phyloP scores from a whole-genome alignment of 257 asterid species.

The Linaria vulgaris region DNA sequence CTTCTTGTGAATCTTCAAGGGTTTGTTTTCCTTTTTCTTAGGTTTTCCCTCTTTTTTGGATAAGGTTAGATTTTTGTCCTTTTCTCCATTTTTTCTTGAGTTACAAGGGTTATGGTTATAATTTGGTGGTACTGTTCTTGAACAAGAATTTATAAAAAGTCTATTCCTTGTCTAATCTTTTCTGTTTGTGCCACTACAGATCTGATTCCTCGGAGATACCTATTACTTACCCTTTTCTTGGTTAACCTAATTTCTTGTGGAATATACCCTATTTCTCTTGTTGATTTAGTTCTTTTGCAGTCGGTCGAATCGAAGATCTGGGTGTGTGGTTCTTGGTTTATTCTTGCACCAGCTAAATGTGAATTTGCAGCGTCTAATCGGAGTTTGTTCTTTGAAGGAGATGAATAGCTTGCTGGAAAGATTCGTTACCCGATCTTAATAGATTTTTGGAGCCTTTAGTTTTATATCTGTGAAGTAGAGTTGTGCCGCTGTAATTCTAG shows the following conservation, averaged over 20 bases:
- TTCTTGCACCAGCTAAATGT: background rate
- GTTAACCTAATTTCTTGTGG: constrained; percentile 14
- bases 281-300: constrained; percentile 4
- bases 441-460: background rate
- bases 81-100: constrained; percentile 23
- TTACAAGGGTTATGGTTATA: constrained; percentile 31
- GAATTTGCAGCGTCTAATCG: background rate
- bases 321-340: constrained; percentile 5
- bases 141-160: background rate
- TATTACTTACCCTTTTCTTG: constrained; percentile 1
- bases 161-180: constrained; percentile 22
- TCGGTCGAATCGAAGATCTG: background rate
- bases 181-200: constrained; percentile 25
- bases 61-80: constrained; percentile 35
- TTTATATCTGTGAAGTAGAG: constrained; percentile 18
- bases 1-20: background rate
- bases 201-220: constrained; percentile 22
- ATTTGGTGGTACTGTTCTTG: constrained; percentile 31
- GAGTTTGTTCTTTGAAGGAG: background rate
- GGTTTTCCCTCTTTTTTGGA: constrained; percentile 30
- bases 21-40: constrained; percentile 20
- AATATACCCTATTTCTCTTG: background rate
- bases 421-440: background rate
- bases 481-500: constrained; percentile 48
- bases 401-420: background rate